These are phyloP conservation scores for Leptodontidium sp. DNA, from an alignment of 2,329 filamentous ascomycete genomes.

Conservation along the genomic window DNA sequence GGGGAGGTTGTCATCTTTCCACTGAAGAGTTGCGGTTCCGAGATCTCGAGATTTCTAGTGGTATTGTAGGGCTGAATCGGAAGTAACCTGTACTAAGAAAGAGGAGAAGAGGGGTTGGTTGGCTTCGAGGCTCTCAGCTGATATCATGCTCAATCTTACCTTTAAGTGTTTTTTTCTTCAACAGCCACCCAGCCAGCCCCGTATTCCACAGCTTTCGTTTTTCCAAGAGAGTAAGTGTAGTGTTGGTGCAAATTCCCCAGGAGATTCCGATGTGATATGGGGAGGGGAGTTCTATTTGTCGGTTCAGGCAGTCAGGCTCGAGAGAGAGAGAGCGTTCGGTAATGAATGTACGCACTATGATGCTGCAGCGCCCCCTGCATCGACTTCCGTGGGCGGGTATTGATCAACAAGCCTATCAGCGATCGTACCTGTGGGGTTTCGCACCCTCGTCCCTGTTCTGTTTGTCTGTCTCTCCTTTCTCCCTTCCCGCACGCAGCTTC, in stretches of 20 bases:
- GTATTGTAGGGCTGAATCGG: slow-evolving; percentile 1
- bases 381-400: not conserved
- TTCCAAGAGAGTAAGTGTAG: not conserved
- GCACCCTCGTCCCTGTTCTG: slow-evolving; percentile 21
- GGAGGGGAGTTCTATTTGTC: not conserved
- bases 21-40: slow-evolving; percentile 2
- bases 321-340: not conserved
- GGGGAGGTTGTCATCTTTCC: not conserved
- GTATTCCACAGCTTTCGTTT: not conserved
- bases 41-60: not conserved
- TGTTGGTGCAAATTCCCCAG: not conserved
- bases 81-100: no score
- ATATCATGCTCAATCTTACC: slow-evolving; percentile 1
- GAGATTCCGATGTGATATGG: not conserved
- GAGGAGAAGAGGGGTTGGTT: not conserved
- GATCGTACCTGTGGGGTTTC: slow-evolving; percentile 16
- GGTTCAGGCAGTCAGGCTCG: no score
- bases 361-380: not conserved
- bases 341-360: slow-evolving; percentile 11
- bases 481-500: slow-evolving; percentile 6
- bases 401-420: slow-evolving; percentile 34
- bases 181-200: not conserved
- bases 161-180: not conserved
- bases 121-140: not conserved
- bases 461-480: slow-evolving; percentile 11